Base-by-base conservation (phyloP, 345 rosid genomes). In the Gossypium sturtianum region DNA sequence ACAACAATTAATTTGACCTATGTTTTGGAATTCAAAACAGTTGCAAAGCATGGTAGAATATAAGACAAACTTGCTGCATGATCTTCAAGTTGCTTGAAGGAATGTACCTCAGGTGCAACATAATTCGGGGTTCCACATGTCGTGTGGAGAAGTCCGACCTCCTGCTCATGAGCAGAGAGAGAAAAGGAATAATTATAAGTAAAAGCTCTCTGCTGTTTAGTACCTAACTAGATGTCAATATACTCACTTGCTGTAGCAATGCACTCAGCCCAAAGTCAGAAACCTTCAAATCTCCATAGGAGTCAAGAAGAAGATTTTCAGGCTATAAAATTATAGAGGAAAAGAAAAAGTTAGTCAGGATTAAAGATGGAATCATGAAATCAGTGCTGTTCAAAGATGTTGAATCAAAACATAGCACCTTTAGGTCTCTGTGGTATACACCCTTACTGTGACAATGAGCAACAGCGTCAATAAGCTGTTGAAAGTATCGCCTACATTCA, bases 121-220 rank as follows among this genome's bases (percentile, higher is more conserved):
- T 90, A 90, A 87, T 90, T 88, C 23, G 98, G 98, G 71, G 97
- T 95, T 83, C 99, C 99, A 82, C 99, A 95, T 25, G 98, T 87
- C 11, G 99, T 94, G 65, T 84, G 94, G 69, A 92, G 88, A 78
- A 94, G 93, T 68, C 79, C 85, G 76, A 78, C 88, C 59, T 88
- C 89, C 91, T 88, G 75, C 54, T 49, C 56, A 78, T 57, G 52
- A 34, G 58, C 15, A 70, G 78, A 45, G 45, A 65, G 70, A 79
- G 74, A 52, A 25, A 70, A 27, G 27, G n/a, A 64, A 25, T 54
- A 9, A 43, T 22, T 5, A 57, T 34, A 29, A 63, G 53, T 10
- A 29, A 64, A 27, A 3, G 72, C 25, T n/a, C 34, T 53, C n/a
- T 19, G 49, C 34, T 29, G 48, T 15, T 51, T 4, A 16, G 16